Evolutionary conservation across 2,329 filamentous ascomycete species (phyloP), one percentile per base, ranked within the genome.

Genomic region (Aotearoamyces nothofagi): DNA sequence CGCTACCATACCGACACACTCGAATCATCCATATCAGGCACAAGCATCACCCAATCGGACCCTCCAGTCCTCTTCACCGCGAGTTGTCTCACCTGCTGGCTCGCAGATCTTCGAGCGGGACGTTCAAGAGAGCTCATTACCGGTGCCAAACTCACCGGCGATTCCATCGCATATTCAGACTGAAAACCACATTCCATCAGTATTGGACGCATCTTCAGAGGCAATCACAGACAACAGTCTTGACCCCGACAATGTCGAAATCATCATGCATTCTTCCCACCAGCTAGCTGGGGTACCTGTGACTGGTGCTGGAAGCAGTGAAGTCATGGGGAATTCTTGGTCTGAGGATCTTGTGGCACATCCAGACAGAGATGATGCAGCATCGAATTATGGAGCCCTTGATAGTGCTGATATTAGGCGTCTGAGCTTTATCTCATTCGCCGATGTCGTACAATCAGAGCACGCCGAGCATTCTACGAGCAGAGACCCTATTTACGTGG

Each of bases 391-490:
- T 50, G 81, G 77, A 17, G 72, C 76, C 25, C 59, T 87, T 36
- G 84, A 93, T 45, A 68, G 66, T 22, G 65, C 70, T 26, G 86
- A 93, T 44, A 69, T 92, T 11, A 75, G 82, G 25, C 73, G 87
- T 13, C 57, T 96, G 37, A 90, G 80, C 51, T 96, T 96, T 57
- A 92, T 96, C 49, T 93, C 84, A 5, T 96, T 96, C 53, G 86
- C 87, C 36, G 87, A 96, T 45, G 83, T 96, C 7, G 83, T 96
- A 22, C 83, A 92, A 49, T 69, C 77, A 17, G 81, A 90, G 50
- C 80, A 87, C 44, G 70, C 69, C 16, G 67, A 73, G 33, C 58
- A 66, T 36, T 58, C 61, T 17, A 62, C 67, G 26, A 74, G 66
- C 40, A 63, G 76, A 39, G 79, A 87, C 35, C 77, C 74, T 31